phyloP scores from a whole-genome alignment of 202 grass and related monocot species.

The Zoysia matrella region DNA sequence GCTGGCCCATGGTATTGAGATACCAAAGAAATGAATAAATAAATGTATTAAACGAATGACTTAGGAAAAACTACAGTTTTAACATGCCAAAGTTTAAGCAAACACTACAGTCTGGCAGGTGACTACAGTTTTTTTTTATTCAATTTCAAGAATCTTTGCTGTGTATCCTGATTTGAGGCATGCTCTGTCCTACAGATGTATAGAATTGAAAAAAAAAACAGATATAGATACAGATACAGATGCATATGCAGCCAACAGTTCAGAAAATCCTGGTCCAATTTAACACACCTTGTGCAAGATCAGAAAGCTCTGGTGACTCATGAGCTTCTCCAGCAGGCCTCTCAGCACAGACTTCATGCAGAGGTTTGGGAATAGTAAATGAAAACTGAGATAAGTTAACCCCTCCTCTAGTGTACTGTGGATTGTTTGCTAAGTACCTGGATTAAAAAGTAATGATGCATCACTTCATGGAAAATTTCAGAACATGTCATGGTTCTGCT shows the following conservation, averaged over 20 bases:
- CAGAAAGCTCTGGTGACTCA: slow-evolving; percentile 31
- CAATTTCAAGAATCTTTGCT: slow-evolving; percentile 10
- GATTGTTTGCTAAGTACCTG: slow-evolving; percentile 81
- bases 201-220: background rate
- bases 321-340: slow-evolving; percentile 48
- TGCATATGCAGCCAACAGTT: background rate
- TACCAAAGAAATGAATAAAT: background rate
- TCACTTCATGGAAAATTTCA: slow-evolving; percentile 9
- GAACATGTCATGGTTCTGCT: slow-evolving; percentile 19
- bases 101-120: background rate
- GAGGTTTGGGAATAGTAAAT: slow-evolving; percentile 72
- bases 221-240: background rate
- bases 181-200: background rate
- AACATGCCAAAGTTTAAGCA: background rate
- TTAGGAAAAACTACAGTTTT: background rate
- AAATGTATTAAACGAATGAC: background rate
- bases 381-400: slow-evolving; percentile 80
- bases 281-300: slow-evolving; percentile 51
- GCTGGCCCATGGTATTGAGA: too few species aligned
- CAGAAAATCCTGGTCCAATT: slow-evolving; percentile 23
- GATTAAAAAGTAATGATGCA: slow-evolving; percentile 41
- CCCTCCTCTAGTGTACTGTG: slow-evolving; percentile 63
- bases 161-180: slow-evolving; percentile 13
- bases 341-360: slow-evolving; percentile 62
- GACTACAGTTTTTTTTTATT: background rate